phyloP scores from a whole-genome alignment of 2,329 filamentous ascomycete species.

The Pseudogymnoascus sp. region DNA sequence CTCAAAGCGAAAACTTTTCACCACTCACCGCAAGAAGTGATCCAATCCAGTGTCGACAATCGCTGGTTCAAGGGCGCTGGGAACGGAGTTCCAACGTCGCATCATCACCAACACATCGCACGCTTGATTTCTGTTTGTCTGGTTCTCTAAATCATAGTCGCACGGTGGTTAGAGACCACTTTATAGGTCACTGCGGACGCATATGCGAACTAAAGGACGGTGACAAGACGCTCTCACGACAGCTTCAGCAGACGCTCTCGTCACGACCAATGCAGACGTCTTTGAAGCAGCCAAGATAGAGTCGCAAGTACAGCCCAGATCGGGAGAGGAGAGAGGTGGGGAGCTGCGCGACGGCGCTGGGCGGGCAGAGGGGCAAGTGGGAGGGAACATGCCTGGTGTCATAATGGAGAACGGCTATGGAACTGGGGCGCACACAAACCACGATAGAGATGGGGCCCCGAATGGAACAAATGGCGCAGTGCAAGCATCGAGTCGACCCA shows the following conservation, averaged over 20 bases:
- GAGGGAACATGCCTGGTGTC: slow-evolving; percentile 44
- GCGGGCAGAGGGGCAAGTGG: slow-evolving; percentile 18
- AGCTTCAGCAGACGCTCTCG: slow-evolving; percentile 3
- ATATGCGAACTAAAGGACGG: not conserved
- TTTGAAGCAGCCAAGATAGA: slow-evolving; percentile 28
- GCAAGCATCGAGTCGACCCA: slow-evolving; percentile 22
- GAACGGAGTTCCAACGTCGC: slow-evolving; percentile 1
- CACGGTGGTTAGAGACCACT: slow-evolving; percentile 1
- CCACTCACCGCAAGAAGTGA: not conserved
- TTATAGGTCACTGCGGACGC: not conserved
- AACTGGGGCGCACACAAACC: slow-evolving; percentile 48
- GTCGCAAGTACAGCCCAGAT: slow-evolving; percentile 23
- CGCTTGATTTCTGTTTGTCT: not conserved
- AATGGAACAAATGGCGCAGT: slow-evolving; percentile 39
- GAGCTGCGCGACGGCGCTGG: slow-evolving; percentile 22
- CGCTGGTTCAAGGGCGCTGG: not conserved
- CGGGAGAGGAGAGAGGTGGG: slow-evolving; percentile 24
- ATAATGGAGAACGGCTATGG: slow-evolving; percentile 49
- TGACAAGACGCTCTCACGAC: slow-evolving; percentile 3
- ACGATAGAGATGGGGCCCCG: slow-evolving; percentile 42
- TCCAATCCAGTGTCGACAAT: slow-evolving; percentile 5
- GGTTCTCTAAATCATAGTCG: slow-evolving; percentile 1
- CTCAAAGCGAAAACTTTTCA: slow-evolving; percentile 4
- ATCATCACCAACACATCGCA: slow-evolving; percentile 3
- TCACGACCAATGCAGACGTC: slow-evolving; percentile 6